Evolutionary conservation across 148 eudicot species (phyloP).

Genomic region (Cornus kousa): DNA sequence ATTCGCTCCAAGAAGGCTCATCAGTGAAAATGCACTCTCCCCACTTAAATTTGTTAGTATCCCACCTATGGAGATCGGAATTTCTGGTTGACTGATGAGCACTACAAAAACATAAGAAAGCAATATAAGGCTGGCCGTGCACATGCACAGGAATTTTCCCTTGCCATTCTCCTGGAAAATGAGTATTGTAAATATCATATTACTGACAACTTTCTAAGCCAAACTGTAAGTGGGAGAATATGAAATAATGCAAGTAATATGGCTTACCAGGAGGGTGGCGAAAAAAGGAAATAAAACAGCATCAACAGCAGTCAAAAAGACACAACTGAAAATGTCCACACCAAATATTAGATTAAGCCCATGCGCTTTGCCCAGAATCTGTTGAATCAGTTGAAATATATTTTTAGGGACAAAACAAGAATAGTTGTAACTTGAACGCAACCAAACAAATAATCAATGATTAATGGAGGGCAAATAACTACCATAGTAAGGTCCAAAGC

Average conservation of each 20-base stretch:
- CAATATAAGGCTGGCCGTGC: conserved; percentile 46
- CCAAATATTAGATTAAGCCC: conserved; percentile 76
- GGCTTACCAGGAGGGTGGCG: conserved; percentile 59
- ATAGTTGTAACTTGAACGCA: background rate
- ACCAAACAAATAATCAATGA: background rate
- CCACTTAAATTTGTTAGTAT: conserved; percentile 67
- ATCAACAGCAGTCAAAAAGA: conserved; percentile 63
- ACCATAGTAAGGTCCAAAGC: conserved; percentile 85
- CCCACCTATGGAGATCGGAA: conserved; percentile 49
- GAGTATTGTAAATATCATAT: conserved; percentile 9
- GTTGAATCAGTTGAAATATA: background rate
- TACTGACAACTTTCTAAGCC: background rate
- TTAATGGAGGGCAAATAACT: conserved; percentile 10
- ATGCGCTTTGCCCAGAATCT: conserved; percentile 90
- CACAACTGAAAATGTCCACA: conserved; percentile 58
- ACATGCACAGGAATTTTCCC: conserved; percentile 51
- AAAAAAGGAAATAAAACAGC: conserved; percentile 66
- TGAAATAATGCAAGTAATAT: conserved; percentile 2
- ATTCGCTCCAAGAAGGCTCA: conserved; percentile 92
- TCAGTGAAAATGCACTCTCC: conserved; percentile 76
- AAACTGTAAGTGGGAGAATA: background rate
- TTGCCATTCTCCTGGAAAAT: conserved; percentile 59
- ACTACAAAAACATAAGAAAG: conserved; percentile 55
- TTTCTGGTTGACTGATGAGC: conserved; percentile 64
- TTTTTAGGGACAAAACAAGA: background rate